Evolutionary conservation across 768 basidiomycete genomes (phyloP).

Genomic region (Mycena floridula): DNA sequence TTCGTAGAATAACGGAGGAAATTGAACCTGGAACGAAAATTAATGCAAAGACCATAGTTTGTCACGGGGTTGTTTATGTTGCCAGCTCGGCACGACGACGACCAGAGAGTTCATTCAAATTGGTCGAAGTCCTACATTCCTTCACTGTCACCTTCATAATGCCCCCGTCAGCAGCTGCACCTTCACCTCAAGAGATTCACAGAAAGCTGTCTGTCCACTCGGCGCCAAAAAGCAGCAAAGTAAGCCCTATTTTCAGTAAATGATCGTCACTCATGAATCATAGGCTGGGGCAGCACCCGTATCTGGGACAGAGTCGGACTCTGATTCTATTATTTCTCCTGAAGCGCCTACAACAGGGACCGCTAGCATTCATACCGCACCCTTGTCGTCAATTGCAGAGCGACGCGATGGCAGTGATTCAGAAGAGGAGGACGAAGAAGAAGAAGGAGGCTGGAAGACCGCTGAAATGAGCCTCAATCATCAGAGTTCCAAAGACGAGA

Average conservation of each 20-base stretch:
- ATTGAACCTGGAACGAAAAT: too few relatives aligned
- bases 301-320: constrained; percentile 84
- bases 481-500: constrained; percentile 53
- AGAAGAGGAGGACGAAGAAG: constrained; percentile 73
- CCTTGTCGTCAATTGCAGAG: constrained; percentile 75
- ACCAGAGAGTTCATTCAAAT: too few relatives aligned
- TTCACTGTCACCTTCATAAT: constrained; percentile 13
- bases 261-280: background rate
- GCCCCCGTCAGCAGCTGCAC: constrained; percentile 51
- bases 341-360: constrained; percentile 26
- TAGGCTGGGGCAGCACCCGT: too few relatives aligned
- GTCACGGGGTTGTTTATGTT: too few relatives aligned
- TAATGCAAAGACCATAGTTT: too few relatives aligned
- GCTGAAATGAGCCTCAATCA: constrained; percentile 36
- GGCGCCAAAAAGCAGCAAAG: constrained; percentile 46
- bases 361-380: constrained; percentile 24
- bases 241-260: constrained; percentile 8
- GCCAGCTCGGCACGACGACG: too few relatives aligned
- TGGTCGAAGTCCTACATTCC: too few relatives aligned
- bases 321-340: constrained; percentile 62
- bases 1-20: too few relatives aligned
- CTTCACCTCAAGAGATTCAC: constrained; percentile 81
- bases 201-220: constrained; percentile 80
- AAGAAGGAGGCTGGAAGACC: constrained; percentile 59
- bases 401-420: constrained; percentile 56